Percentiles rank a stretch among this genome's conserved stretches.
phyloP scores from a whole-genome alignment of 2,329 filamentous ascomycete species.

The Penicillium sp. region DNA sequence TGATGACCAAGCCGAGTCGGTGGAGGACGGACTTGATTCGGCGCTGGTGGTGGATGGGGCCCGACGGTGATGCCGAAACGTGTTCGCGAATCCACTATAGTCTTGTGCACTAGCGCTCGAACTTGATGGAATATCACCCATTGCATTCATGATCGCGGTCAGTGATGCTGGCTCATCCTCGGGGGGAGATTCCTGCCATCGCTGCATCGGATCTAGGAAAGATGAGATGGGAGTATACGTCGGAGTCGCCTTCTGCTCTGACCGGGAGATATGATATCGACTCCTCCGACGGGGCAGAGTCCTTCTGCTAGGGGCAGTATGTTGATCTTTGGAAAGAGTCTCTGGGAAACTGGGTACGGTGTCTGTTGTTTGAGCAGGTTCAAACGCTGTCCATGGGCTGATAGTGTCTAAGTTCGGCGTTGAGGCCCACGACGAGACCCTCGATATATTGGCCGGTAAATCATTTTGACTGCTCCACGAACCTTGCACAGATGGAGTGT shows the following conservation, averaged over 20 bases:
- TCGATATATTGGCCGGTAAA: background rate
- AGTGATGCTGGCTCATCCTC: conserved; percentile 46
- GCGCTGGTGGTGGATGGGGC: conserved; percentile 4
- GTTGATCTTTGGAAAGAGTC: background rate
- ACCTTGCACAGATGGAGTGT: background rate
- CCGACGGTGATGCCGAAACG: conserved; percentile 4
- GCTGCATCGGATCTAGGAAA: conserved; percentile 42
- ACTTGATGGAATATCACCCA: conserved; percentile 12
- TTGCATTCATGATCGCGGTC: conserved; percentile 40
- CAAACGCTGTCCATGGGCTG: background rate
- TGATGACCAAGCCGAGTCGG: conserved; percentile 9
- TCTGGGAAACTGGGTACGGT: background rate
- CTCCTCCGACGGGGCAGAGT: conserved; percentile 11
- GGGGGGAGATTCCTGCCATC: conserved; percentile 46
- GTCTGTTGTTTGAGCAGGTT: background rate
- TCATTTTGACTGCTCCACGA: background rate
- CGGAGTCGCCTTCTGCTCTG: background rate
- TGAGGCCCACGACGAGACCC: background rate
- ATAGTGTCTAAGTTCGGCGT: background rate
- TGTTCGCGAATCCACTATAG: background rate
- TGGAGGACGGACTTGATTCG: conserved; percentile 13
- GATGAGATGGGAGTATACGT: background rate
- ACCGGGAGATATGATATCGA: conserved; percentile 1
- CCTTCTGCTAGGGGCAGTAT: background rate
- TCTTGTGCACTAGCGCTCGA: background rate